Percentiles rank a stretch among this genome's conserved stretches.
Conservation (phyloP, 176 grass and related monocot genomes). For the Oryza meyeriana region DNA sequence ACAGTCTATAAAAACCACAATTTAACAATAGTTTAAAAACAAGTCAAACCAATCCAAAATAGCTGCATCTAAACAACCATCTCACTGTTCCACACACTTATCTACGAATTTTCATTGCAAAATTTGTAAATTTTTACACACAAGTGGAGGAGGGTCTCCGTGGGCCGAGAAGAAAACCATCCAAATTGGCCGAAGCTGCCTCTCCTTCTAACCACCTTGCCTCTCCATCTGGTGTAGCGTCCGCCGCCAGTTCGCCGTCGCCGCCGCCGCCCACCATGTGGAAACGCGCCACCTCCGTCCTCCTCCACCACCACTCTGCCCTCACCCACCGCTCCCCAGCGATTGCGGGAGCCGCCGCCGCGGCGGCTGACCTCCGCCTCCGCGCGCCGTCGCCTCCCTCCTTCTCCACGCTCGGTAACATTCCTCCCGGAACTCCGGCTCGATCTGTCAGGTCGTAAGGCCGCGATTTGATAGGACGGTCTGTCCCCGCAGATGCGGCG, state of each 20-base stretch:
- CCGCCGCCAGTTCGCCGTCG: no score
- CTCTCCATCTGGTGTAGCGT: neutral
- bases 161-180: neutral
- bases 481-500: neutral
- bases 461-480: conserved; percentile 7
- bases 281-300: conserved; percentile 35
- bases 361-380: neutral
- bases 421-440: neutral
- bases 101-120: neutral
- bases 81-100: neutral
- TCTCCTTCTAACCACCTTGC: neutral
- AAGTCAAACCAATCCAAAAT: neutral
- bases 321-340: neutral
- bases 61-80: neutral
- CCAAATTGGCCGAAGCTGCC: neutral
- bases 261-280: conserved; percentile 38
- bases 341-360: neutral
- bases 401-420: conserved; percentile 43
- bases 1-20: no score
- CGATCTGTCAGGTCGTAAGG: no score
- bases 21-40: neutral
- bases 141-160: neutral
- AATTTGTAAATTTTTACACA: neutral
- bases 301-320: conserved; percentile 15
- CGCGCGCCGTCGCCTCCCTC: conserved; percentile 2